These are phyloP conservation scores for Botrytis elliptica DNA, from an alignment of 2,329 filamentous ascomycete genomes.

Conservation along the genomic window DNA sequence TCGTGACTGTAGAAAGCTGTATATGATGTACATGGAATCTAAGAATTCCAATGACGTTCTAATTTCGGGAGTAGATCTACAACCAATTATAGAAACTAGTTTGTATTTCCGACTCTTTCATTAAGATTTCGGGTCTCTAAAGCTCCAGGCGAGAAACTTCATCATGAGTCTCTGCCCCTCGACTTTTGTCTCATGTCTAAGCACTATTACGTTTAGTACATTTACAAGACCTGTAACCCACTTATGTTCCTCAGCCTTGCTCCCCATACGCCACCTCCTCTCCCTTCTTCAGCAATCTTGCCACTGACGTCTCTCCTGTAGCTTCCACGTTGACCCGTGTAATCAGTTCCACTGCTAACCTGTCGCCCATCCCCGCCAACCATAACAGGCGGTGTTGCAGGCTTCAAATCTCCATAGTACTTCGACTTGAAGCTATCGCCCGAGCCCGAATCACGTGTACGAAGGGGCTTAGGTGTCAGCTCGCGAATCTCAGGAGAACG, in stretches of 20 bases:
- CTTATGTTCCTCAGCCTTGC: conserved; percentile 44
- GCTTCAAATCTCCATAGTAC: conserved; percentile 58
- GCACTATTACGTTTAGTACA: background rate
- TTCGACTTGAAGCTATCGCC: conserved; percentile 49
- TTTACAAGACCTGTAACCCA: conserved; percentile 25
- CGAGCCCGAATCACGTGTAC: conserved; percentile 13
- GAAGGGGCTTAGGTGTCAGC: conserved; percentile 28
- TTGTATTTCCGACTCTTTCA: background rate
- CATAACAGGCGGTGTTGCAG: conserved; percentile 54
- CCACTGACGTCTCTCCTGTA: conserved; percentile 64
- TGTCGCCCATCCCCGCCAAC: conserved; percentile 46
- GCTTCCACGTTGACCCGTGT: conserved; percentile 36
- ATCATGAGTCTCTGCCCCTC: background rate
- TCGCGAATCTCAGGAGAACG: conserved; percentile 20
- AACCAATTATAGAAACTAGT: background rate
- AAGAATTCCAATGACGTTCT: background rate
- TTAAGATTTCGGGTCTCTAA: background rate
- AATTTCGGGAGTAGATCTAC: background rate
- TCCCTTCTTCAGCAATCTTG: conserved; percentile 69
- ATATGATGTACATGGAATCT: background rate
- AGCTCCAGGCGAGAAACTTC: background rate
- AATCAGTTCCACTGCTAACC: conserved; percentile 60
- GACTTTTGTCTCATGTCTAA: background rate
- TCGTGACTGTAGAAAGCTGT: background rate
- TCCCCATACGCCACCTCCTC: conserved; percentile 33